Base-by-base conservation (phyloP, 768 basidiomycete genomes). In the Leucosporidium yakuticum region DNA sequence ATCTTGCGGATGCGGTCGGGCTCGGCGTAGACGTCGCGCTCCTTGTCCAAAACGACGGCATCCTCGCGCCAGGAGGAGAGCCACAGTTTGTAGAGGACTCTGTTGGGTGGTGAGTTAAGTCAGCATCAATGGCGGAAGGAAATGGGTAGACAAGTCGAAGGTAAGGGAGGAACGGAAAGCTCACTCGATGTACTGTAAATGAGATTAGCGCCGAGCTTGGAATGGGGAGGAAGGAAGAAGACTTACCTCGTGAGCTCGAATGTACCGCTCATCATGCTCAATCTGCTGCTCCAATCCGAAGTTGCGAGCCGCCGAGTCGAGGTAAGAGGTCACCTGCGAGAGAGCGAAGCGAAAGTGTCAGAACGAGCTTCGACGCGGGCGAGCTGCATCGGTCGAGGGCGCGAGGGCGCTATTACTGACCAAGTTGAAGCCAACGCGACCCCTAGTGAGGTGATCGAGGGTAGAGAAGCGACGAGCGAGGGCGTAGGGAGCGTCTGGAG, bases 381-480 rank as follows among this genome's bases (percentile, higher is more conserved):
- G n/a, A n/a, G n/a, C n/a, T n/a, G n/a, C n/a, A n/a, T n/a, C n/a
- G n/a, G n/a, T n/a, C n/a, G n/a, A n/a, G n/a, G n/a, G n/a, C n/a
- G n/a, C n/a, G n/a, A n/a, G n/a, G n/a, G n/a, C n/a, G n/a, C n/a
- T n/a, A n/a, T n/a, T n/a, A n/a, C n/a, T n/a, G 50, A 66, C 65
- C 25, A 66, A 19, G 59, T 66, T 66, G 48, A 49, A 36, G 5
- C 31, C 65, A 5, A 66, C 34, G 2, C 65, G 49, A 4, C 65
- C 65, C 15, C 54, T 60, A 23, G 65, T 66, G 29, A 66, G 59
- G 65, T 66, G 65, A 34, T 66, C 65, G 21, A 66, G 65, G 23
- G 65, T 66, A 2, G 58, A n/a, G 58, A 60, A 66, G 25, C 65
- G 65, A 17, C 65, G 56, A 9, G 65, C 65, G 48, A 66, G 31